Percentiles rank a stretch among this genome's conserved stretches.
Conservation (phyloP, 768 basidiomycete species). For the Lactarius indigo region DNA sequence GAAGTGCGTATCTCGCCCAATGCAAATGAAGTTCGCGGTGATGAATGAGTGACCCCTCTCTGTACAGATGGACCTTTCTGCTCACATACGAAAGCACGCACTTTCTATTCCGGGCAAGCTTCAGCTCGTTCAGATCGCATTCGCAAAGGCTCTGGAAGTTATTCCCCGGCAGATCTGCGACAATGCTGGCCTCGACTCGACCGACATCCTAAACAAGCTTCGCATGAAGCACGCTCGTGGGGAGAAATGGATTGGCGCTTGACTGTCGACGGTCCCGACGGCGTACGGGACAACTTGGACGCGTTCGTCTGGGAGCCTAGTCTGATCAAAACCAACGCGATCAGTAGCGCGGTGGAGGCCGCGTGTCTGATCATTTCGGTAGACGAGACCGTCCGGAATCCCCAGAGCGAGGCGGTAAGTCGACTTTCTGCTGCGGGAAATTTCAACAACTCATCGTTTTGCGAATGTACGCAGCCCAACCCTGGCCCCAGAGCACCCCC, state of each 20-base stretch:
- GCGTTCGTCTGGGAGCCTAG: slow-evolving; percentile 99
- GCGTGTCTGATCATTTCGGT: slow-evolving; percentile 94
- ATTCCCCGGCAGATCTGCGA: slow-evolving; percentile 99
- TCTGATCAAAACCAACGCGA: slow-evolving; percentile 91
- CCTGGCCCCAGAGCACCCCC: slow-evolving; percentile 87
- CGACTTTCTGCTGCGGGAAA: not conserved
- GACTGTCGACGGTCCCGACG: slow-evolving; percentile 87
- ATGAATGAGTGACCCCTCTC: not conserved
- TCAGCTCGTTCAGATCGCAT: slow-evolving; percentile 90
- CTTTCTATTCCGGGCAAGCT: slow-evolving; percentile 93
- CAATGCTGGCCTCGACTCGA: slow-evolving; percentile 96
- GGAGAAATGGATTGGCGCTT: slow-evolving; percentile 88
- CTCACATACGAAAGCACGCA: slow-evolving; percentile 88
- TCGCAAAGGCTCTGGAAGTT: slow-evolving; percentile 95
- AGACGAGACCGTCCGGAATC: slow-evolving; percentile 96
- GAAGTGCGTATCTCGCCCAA: slow-evolving; percentile 47
- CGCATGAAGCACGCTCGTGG: slow-evolving; percentile 93
- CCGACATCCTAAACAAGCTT: slow-evolving; percentile 94
- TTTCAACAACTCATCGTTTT: slow-evolving; percentile 24
- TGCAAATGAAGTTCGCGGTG: not conserved
- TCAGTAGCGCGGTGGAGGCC: slow-evolving; percentile 93
- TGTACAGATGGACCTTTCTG: slow-evolving; percentile 90
- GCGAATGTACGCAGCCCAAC: slow-evolving; percentile 48
- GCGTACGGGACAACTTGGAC: slow-evolving; percentile 94
- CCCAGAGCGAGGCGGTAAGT: slow-evolving; percentile 88